A percentile compares a stretch with the other conserved stretches of the same genome.
Evolutionary conservation across 164 flowering plant genomes (phyloP).

Genomic region (Nelumbo lutea): DNA sequence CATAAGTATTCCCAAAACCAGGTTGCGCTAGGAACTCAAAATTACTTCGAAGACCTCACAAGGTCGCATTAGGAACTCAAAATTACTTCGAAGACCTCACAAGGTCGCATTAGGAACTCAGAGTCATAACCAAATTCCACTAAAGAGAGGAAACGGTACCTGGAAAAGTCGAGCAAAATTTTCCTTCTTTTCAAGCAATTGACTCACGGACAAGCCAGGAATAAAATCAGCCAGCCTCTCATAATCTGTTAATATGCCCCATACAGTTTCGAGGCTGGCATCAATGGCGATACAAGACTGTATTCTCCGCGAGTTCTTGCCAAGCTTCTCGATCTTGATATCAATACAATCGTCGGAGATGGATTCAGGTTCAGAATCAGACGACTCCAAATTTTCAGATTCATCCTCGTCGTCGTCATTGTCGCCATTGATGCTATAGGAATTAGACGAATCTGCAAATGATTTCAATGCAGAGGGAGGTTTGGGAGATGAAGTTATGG

Average conservation of each 20-base stretch:
- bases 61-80: too few relatives aligned
- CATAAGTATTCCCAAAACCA: too few relatives aligned
- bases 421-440: background rate
- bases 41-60: too few relatives aligned
- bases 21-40: too few relatives aligned
- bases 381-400: background rate
- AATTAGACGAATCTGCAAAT: conserved; percentile 8
- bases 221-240: conserved; percentile 63
- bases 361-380: background rate
- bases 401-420: background rate
- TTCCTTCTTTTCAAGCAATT: conserved; percentile 53
- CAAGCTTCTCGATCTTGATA: conserved; percentile 40
- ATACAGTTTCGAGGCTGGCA: conserved; percentile 47
- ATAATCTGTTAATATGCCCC: conserved; percentile 67
- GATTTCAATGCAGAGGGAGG: conserved; percentile 1
- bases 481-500: background rate
- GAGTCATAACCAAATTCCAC: too few relatives aligned
- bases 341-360: conserved; percentile 10
- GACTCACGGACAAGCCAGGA: conserved; percentile 60
- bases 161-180: conserved; percentile 59
- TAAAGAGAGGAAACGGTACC: conserved; percentile 21
- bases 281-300: conserved; percentile 37
- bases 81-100: too few relatives aligned
- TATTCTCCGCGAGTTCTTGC: conserved; percentile 52
- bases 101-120: too few relatives aligned